A percentile compares a stretch with the other conserved stretches of the same genome.
Conservation (phyloP, 2,329 filamentous ascomycete genomes). For the Zymoseptoria passerinii region DNA sequence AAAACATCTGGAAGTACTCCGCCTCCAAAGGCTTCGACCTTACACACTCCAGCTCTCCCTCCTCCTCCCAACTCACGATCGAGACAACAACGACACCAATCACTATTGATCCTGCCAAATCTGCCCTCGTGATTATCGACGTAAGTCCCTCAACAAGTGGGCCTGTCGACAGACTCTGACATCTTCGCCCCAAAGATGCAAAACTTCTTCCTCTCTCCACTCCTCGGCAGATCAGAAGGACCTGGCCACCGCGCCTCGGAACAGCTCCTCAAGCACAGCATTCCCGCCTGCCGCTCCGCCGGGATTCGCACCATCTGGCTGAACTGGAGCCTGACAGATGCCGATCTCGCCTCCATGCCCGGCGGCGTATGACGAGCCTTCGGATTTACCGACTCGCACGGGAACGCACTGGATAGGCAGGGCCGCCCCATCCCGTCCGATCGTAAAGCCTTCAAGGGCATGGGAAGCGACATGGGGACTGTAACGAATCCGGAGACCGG, state of each 20-base stretch:
- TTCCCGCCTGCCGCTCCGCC: slow-evolving; percentile 43
- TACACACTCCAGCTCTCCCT: slow-evolving; percentile 33
- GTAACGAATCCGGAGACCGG: slow-evolving; percentile 35
- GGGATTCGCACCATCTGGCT: slow-evolving; percentile 47
- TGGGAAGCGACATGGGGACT: slow-evolving; percentile 25
- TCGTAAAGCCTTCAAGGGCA: slow-evolving; percentile 25
- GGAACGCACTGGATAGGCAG: slow-evolving; percentile 19
- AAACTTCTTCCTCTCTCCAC: slow-evolving; percentile 28
- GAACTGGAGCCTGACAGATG: slow-evolving; percentile 51
- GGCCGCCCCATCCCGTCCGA: slow-evolving; percentile 13
- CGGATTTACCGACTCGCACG: slow-evolving; percentile 28
- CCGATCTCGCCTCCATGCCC: slow-evolving; percentile 44
- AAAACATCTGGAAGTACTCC: slow-evolving; percentile 41
- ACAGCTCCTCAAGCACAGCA: slow-evolving; percentile 36
- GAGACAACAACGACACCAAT: slow-evolving; percentile 24
- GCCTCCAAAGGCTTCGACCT: slow-evolving; percentile 38
- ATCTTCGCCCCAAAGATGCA: slow-evolving; percentile 14
- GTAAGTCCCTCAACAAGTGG: background rate
- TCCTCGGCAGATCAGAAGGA: slow-evolving; percentile 28
- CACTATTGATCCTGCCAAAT: slow-evolving; percentile 27
- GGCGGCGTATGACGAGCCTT: slow-evolving; percentile 44
- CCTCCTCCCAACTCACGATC: slow-evolving; percentile 18
- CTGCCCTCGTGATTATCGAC: slow-evolving; percentile 30
- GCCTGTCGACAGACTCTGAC: no score
- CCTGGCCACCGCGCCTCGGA: slow-evolving; percentile 36